phyloP scores from a whole-genome alignment of 345 rosid genomes.

The Cochlearia excelsa region DNA sequence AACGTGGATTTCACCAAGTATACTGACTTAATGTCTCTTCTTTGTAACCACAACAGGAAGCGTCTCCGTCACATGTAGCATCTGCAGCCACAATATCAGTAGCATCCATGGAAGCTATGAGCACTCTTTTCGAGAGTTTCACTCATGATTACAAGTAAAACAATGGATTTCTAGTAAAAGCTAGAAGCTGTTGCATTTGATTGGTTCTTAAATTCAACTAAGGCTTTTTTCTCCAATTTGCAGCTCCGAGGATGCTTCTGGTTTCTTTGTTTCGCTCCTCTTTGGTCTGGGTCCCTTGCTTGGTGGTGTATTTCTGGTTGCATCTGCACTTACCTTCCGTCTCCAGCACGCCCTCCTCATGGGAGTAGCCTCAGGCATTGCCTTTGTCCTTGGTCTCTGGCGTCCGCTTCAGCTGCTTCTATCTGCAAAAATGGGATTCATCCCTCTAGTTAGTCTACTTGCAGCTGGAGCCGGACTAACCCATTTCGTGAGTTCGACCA shows the following conservation, averaged over 20 bases:
- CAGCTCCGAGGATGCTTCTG: slow-evolving; percentile 98
- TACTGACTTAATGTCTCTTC: slow-evolving; percentile 14
- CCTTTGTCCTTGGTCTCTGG: slow-evolving; percentile 85
- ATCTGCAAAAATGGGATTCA: slow-evolving; percentile 73
- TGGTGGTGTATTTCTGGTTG: slow-evolving; percentile 76
- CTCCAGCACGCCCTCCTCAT: slow-evolving; percentile 90
- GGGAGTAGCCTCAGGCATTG: slow-evolving; percentile 95
- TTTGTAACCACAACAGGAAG: slow-evolving; percentile 57
- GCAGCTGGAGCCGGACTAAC: slow-evolving; percentile 55
- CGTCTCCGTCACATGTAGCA: slow-evolving; percentile 88
- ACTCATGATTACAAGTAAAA: slow-evolving; percentile 83
- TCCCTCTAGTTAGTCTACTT: slow-evolving; percentile 55
- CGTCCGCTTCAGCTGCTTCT: slow-evolving; percentile 80
- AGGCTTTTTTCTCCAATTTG: slow-evolving; percentile 32
- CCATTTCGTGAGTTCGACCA: slow-evolving; percentile 54
- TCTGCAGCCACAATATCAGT: slow-evolving; percentile 94
- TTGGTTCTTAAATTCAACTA: slow-evolving; percentile 17
- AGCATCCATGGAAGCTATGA: slow-evolving; percentile 94
- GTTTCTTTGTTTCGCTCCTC: slow-evolving; percentile 90
- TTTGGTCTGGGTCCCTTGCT: slow-evolving; percentile 96
- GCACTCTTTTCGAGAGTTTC: slow-evolving; percentile 74
- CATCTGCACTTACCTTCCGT: slow-evolving; percentile 68
- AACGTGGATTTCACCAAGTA: not conserved
- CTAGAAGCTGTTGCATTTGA: slow-evolving; percentile 17
- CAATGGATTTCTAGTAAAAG: slow-evolving; percentile 9